phyloP scores from a whole-genome alignment of 306 rosid species.

The Lablab purpureus region DNA sequence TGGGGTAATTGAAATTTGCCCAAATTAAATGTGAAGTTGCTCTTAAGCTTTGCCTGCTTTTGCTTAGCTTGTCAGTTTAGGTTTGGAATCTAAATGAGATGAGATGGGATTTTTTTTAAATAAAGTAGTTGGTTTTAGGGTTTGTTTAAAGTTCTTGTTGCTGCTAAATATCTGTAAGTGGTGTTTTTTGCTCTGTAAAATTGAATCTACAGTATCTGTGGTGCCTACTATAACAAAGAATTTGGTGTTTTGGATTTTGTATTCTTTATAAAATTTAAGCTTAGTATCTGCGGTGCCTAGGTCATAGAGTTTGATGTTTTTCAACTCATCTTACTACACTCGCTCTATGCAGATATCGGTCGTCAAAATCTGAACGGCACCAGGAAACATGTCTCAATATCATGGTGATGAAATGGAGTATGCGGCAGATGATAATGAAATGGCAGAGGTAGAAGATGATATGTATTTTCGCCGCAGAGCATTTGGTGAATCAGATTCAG shows the following conservation, averaged over 20 bases:
- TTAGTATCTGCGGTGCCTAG: background rate
- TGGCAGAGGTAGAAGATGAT: constrained; percentile 60
- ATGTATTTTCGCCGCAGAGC: constrained; percentile 54
- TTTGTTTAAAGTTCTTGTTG: constrained; percentile 33
- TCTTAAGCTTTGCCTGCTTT: background rate
- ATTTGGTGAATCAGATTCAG: constrained; percentile 56
- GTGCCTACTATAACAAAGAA: background rate
- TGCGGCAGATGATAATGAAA: constrained; percentile 53
- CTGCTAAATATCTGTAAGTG: constrained; percentile 9
- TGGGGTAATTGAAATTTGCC: constrained; percentile 31
- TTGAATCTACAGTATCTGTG: constrained; percentile 6
- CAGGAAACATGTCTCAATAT: constrained; percentile 51
- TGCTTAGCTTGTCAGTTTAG: constrained; percentile 14
- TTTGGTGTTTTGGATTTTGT: constrained; percentile 19
- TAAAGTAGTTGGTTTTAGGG: constrained; percentile 36
- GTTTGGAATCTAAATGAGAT: background rate
- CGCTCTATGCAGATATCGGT: constrained; percentile 25
- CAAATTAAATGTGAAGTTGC: constrained; percentile 17
- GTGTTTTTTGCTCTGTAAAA: background rate
- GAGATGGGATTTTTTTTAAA: background rate
- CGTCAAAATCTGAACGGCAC: background rate
- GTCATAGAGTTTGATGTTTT: constrained; percentile 7
- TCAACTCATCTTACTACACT: constrained; percentile 19
- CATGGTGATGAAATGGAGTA: constrained; percentile 54
- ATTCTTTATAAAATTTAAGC: background rate